Conservation (phyloP, 208 protist species). For the Leishmania major region DNA sequence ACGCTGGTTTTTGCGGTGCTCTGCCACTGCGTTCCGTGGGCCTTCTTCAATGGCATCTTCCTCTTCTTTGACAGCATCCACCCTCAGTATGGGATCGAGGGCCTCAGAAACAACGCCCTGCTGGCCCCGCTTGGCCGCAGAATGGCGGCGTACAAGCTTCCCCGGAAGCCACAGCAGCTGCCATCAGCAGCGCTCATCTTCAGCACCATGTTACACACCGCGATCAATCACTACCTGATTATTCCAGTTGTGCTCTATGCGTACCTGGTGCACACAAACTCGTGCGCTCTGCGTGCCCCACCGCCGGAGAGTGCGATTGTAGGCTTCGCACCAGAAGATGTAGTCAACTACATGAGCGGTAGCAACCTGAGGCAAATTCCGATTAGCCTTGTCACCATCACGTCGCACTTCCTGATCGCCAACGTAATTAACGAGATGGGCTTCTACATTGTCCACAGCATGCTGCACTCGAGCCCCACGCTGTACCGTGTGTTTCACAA, state of each 20-base stretch:
- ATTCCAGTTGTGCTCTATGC: conserved; percentile 24
- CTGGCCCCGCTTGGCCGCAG: conserved; percentile 32
- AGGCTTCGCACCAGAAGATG: conserved; percentile 30
- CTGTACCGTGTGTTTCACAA: conserved; percentile 66
- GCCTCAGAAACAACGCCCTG: conserved; percentile 16
- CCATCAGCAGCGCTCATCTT: conserved; percentile 24
- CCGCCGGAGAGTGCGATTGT: conserved; percentile 27
- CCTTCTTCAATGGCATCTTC: conserved; percentile 42
- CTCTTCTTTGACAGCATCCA: conserved; percentile 46
- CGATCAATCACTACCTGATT: conserved; percentile 37
- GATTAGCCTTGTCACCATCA: conserved; percentile 10
- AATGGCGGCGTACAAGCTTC: conserved; percentile 39
- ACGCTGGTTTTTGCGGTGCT: conserved; percentile 35
- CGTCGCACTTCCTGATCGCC: conserved; percentile 42
- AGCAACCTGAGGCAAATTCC: conserved; percentile 9
- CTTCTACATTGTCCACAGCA: conserved; percentile 50
- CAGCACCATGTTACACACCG: conserved; percentile 24
- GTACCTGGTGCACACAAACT: conserved; percentile 15
- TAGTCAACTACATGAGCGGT: conserved; percentile 20
- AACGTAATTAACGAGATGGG: conserved; percentile 54
- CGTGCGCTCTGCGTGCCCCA: conserved; percentile 14
- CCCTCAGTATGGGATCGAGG: conserved; percentile 25
- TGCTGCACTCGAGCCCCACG: conserved; percentile 40
- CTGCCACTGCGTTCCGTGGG: conserved; percentile 46
- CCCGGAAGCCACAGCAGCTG: conserved; percentile 35